Conservation (phyloP, 192 early-diverging fungal species). For the Mortierella hygrophila region DNA sequence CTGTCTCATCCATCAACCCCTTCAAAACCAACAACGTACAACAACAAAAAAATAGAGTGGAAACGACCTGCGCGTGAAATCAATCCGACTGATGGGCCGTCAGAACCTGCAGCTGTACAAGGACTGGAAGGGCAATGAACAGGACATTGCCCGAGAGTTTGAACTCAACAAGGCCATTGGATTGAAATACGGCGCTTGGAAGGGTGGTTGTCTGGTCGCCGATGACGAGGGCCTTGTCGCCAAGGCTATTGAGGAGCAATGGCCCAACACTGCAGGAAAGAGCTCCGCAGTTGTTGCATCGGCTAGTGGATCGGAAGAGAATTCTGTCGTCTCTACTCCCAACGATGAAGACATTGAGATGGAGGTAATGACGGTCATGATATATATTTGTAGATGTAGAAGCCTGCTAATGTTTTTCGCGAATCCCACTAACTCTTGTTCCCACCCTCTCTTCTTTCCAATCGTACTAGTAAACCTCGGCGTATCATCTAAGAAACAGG, state of each 20-base stretch:
- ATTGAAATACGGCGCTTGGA: constrained; percentile 80
- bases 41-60: constrained; percentile 54
- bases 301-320: constrained; percentile 18
- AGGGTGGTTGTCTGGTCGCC: constrained; percentile 81
- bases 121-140: constrained; percentile 84
- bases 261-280: constrained; percentile 40
- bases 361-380: constrained; percentile 26
- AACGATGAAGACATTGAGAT: constrained; percentile 47
- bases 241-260: constrained; percentile 55
- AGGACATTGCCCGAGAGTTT: constrained; percentile 78
- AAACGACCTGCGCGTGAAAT: constrained; percentile 88
- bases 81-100: constrained; percentile 86
- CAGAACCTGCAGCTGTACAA: constrained; percentile 90
- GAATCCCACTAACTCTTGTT: not conserved
- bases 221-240: constrained; percentile 85
- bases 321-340: constrained; percentile 40
- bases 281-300: not conserved
- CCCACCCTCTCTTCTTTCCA: not conserved
- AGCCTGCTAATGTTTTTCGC: not conserved
- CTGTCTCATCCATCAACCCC: not conserved
- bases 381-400: too few species aligned
- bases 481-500: not conserved
- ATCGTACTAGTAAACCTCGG: not conserved
- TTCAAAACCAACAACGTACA: not conserved
- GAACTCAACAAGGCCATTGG: constrained; percentile 88